Evolutionary conservation across 768 basidiomycete species (phyloP), one percentile per base, ranked within the genome.

Genomic region (Suillus paluster): DNA sequence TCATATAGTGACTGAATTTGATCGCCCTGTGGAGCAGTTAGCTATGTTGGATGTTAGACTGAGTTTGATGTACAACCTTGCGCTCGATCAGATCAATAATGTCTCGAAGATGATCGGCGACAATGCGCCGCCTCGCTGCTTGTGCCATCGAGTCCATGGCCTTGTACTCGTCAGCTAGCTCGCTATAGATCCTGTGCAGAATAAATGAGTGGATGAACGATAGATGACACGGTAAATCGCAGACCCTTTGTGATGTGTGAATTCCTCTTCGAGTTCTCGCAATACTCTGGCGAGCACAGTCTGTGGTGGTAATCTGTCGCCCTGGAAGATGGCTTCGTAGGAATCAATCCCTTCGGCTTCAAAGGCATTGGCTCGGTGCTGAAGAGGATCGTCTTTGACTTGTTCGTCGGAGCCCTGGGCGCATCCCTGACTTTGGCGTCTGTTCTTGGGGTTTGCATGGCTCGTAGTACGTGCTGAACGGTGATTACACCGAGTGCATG

Each of bases 1-100:
- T 93, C 92, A 75, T 96, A 96, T 27, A 97, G 75, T 0, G 91
- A 86, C n/a, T 94, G 90, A 61, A 98, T 96, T 75, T 97, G 95
- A 77, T 97, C 92, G 25, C 95, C 95, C 93, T 95, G 71, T 45
- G 45, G 41, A 57, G 57, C 14, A 41, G 55, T 65, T 27, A 68
- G 64, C 49, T 23, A 56, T 57, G 34, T 59, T 59, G 57, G 55
- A 62, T 38, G 19, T 33, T 57, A 60, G 25, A 38, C 52, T 25
- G 53, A 41, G 50, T 15, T 63, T 23, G 25, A 56, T 74, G 68
- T 62, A 55, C 25, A 63, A 92, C 95, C 90, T 96, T 98, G 68
- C 89, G 86, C 70, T 99, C 97, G 42, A 99, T 81, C 49, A 91
- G 81, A 72, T 97, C 93, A 52, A 99, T 93, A 9, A 98, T 94